phyloP scores from a whole-genome alignment of 2,329 filamentous ascomycete genomes.

The Falciphora oryzae region DNA sequence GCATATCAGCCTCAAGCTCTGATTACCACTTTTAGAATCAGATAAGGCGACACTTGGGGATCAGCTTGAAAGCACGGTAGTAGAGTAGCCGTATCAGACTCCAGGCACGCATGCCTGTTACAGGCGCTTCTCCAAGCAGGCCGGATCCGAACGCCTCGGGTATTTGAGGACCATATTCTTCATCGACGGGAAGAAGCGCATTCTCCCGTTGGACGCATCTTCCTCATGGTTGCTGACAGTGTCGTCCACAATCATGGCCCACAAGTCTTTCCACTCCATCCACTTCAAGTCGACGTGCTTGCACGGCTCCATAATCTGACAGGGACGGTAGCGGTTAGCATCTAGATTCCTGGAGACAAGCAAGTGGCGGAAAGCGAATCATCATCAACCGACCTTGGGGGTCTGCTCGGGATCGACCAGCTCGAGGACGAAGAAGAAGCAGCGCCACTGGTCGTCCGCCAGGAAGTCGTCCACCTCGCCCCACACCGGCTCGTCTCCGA shows the following conservation, averaged over 20 bases:
- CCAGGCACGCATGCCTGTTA: not conserved
- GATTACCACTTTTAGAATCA: too few species aligned
- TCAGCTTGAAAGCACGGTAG: too few species aligned
- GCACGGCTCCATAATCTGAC: not conserved
- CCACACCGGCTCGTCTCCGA: constrained; percentile 4
- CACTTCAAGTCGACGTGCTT: constrained; percentile 5
- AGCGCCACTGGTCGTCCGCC: not conserved
- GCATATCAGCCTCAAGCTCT: too few species aligned
- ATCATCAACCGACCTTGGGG: not conserved
- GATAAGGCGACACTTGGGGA: too few species aligned
- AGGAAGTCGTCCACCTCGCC: constrained; percentile 3
- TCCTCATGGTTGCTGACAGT: not conserved
- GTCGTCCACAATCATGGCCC: constrained; percentile 1
- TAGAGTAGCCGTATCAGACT: too few species aligned
- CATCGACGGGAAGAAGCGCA: constrained; percentile 5
- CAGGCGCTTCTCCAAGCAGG: constrained; percentile 1
- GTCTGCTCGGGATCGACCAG: not conserved
- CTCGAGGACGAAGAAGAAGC: constrained; percentile 4
- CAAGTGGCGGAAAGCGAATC: not conserved
- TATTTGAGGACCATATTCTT: constrained; percentile 4
- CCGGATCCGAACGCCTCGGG: not conserved
- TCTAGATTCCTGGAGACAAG: not conserved
- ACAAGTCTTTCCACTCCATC: constrained; percentile 1
- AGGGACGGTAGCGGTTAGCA: not conserved
- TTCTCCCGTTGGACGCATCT: not conserved